Base-by-base conservation (phyloP, 345 rosid species). In the Gossypium turneri region DNA sequence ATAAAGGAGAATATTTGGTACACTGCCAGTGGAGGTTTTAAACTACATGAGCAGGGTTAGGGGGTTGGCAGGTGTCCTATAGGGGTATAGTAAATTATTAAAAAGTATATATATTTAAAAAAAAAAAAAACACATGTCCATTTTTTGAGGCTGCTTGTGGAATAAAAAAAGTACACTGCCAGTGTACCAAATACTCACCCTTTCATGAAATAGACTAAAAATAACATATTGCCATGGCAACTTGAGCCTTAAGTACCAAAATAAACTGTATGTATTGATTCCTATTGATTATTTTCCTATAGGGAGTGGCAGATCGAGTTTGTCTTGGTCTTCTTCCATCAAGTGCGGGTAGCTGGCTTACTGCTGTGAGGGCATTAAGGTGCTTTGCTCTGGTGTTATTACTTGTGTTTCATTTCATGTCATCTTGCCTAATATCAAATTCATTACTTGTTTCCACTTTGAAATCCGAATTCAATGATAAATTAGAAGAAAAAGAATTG, bases 241-340 rank as follows among this genome's bases (percentile, higher is more conserved):
- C 63, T 8, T 57, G 65, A 20, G 44, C 13, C 11, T 17, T 25
- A 1, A 41, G 64, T 11, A n/a, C 53, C 22, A 7, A 27, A 72
- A 24, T 16, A 34, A 25, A 48, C 41, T 48, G 43, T 56, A 9
- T 15, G 53, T 51, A 76, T 20, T 62, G 58, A 73, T 77, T n/a
- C 53, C 53, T 48, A 66, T 60, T 19, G 66, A 62, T 56, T 70
- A 15, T 52, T 75, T 67, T 55, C 41, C 67, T 79, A 29, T 79
- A 91, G 97, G 94, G 94, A 81, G 86, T 94, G 75, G 98, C 98
- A 22, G 83, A 91, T 81, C 88, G 97, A 82, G 95, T 94, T 81
- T 83, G 89, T 83, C 95, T 94, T 70, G 97, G 98, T 73, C 98
- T 92, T 73, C 81, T 94, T 77, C 98, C 98, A 13, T 79, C 93